Evolutionary conservation across 2,329 filamentous ascomycete species (phyloP), one percentile per base, ranked within the genome.

Genomic region (Achaetomium macrosporum): DNA sequence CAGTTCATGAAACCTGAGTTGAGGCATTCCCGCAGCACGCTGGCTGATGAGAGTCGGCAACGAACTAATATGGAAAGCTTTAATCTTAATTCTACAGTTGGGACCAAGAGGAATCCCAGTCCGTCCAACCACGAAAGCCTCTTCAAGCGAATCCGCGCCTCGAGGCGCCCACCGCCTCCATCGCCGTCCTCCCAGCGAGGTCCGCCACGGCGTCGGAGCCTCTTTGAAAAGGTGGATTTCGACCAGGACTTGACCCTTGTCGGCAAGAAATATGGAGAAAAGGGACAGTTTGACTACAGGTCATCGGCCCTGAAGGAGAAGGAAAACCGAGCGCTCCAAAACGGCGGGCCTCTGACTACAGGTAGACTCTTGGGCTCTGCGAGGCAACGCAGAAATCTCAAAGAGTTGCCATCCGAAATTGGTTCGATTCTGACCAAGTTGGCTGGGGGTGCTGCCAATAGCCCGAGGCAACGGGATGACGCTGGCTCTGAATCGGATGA

Each of bases 1-100:
- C 71, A 76, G 5, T 83, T 83, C 59, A 71, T 78, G n/a, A 83
- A 82, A 56, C 80, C 80, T 2, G 78, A 83, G 57, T 64, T 83
- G 35, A 76, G 75, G 55, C 79, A 83, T 66, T 79, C 79, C 1
- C 72, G 79, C 56, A 82, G 79, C 63, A 76, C 72, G 13, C 65
- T 79, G 29, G 68, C 66, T 29, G 76, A 77, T 15, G 73, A 76
- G 37, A 64, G 37, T 29, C 62, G 37, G 53, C 62, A 57, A 57
- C 66, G 47, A 62, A 67, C 43, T 58, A 66, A 55, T 57, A 44
- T 53, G 58, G 65, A 65, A 36, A 64, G 65, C 47, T 62, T 51
- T 61, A 45, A 64, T 58, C 36, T 46, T 64, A 63, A 57, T 55
- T 57, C 61, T 8, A 39, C 46, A 1, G 44, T 56, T 11, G 53